Evolutionary conservation across 768 basidiomycete species (phyloP).

Genomic region (Suillus variegatus): DNA sequence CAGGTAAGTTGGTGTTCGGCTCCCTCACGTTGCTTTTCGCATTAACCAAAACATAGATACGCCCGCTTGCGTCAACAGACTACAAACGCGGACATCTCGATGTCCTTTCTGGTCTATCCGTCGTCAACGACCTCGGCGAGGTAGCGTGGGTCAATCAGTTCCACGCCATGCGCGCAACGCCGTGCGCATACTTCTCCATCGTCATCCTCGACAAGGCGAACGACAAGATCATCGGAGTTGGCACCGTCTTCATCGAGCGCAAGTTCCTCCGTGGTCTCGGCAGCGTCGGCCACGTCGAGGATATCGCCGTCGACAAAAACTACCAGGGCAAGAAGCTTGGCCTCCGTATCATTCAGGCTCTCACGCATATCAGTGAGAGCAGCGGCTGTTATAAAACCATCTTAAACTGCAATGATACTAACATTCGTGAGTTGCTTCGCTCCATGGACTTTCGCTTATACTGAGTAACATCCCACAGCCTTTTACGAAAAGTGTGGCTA

Average conservation of each 20-base stretch:
- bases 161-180: constrained; percentile 52
- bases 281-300: constrained; percentile 93
- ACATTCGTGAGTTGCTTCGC: constrained; percentile 74
- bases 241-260: constrained; percentile 86
- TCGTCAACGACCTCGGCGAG: constrained; percentile 66
- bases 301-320: constrained; percentile 88
- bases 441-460: constrained; percentile 8
- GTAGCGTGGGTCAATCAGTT: constrained; percentile 73
- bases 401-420: constrained; percentile 88
- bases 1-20: constrained; percentile 51
- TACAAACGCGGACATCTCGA: constrained; percentile 78
- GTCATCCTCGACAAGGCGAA: constrained; percentile 77
- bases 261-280: constrained; percentile 92
- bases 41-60: constrained; percentile 56
- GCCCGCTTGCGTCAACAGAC: constrained; percentile 87
- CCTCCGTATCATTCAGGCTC: constrained; percentile 79
- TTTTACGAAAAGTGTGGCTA: constrained; percentile 98
- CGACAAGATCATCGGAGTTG: constrained; percentile 83
- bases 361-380: constrained; percentile 81
- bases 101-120: constrained; percentile 75
- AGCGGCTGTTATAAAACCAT: constrained; percentile 95
- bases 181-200: constrained; percentile 76
- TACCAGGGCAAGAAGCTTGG: constrained; percentile 95
- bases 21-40: neutral
- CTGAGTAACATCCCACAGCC: constrained; percentile 45